Percentiles rank a stretch among this genome's conserved stretches.
Evolutionary conservation across 371 early-diverging fungal genomes (phyloP).

Genomic region (Mucor velutinosus): DNA sequence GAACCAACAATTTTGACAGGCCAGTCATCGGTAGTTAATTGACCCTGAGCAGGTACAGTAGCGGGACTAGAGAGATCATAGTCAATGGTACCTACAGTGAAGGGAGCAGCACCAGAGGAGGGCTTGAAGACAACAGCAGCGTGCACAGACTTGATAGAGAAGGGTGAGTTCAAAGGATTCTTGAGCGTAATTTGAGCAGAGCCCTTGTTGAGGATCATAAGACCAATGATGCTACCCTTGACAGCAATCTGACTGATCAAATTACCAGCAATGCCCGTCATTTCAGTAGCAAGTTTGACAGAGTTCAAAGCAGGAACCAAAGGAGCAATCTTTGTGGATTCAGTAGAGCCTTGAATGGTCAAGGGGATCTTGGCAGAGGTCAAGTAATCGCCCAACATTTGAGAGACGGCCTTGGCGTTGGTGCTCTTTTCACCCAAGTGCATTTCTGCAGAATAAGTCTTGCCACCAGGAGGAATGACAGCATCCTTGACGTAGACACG

Average conservation of each 20-base stretch:
- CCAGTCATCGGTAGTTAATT: slow-evolving; percentile 18
- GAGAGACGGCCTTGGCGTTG: slow-evolving; percentile 22
- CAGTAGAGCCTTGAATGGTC: slow-evolving; percentile 39
- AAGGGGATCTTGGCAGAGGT: slow-evolving; percentile 47
- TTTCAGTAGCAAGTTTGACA: slow-evolving; percentile 44
- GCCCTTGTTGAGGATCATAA: slow-evolving; percentile 17
- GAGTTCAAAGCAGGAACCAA: slow-evolving; percentile 47
- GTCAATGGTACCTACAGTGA: slow-evolving; percentile 30
- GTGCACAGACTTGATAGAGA: slow-evolving; percentile 28
- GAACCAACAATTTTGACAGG: slow-evolving; percentile 22
- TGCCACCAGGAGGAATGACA: slow-evolving; percentile 52
- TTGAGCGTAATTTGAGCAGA: slow-evolving; percentile 39
- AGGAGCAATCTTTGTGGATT: slow-evolving; percentile 48
- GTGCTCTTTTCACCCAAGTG: slow-evolving; percentile 28
- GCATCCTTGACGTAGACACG: slow-evolving; percentile 37
- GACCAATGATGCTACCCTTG: slow-evolving; percentile 11
- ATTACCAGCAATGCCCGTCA: slow-evolving; percentile 51
- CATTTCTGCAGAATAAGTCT: slow-evolving; percentile 39
- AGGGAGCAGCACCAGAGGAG: slow-evolving; percentile 3
- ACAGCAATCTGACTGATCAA: slow-evolving; percentile 38
- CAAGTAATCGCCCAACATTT: slow-evolving; percentile 39
- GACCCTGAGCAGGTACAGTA: slow-evolving; percentile 24
- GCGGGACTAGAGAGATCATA: slow-evolving; percentile 23
- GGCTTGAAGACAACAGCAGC: slow-evolving; percentile 28
- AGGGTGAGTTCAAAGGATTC: slow-evolving; percentile 47